Percentiles rank a stretch among this genome's conserved stretches.
These are phyloP conservation scores for Thermochaetoides thermophila DNA, from an alignment of 495 filamentous ascomycete genomes.

Conservation along the genomic window DNA sequence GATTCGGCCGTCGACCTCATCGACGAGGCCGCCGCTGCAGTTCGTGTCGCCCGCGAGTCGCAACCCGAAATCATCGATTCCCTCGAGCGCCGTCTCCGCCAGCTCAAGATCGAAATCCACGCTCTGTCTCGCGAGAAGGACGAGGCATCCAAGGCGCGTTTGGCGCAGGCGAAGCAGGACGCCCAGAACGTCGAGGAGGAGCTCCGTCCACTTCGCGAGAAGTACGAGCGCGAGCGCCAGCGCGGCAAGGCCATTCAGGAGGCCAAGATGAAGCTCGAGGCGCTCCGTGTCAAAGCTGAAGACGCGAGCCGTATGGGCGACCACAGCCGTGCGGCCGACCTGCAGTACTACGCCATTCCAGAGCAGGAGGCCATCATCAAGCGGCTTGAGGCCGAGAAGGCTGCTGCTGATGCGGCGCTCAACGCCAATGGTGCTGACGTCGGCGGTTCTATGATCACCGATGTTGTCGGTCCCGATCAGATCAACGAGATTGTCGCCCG, in stretches of 20 bases:
- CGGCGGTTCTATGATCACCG: slow-evolving; percentile 62
- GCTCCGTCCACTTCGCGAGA: slow-evolving; percentile 77
- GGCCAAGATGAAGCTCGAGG: slow-evolving; percentile 86
- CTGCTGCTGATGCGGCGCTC: slow-evolving; percentile 57
- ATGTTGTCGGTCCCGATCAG: slow-evolving; percentile 90
- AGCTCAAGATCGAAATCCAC: slow-evolving; percentile 92
- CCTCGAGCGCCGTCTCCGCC: slow-evolving; percentile 71
- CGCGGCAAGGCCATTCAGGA: slow-evolving; percentile 86
- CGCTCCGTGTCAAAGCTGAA: slow-evolving; percentile 74
- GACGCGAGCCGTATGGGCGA: slow-evolving; percentile 81
- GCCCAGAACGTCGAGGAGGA: slow-evolving; percentile 87
- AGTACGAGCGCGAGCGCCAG: slow-evolving; percentile 83
- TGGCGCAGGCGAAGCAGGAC: slow-evolving; percentile 71
- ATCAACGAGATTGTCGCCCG: slow-evolving; percentile 97
- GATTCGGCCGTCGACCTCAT: slow-evolving; percentile 94
- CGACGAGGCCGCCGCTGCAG: slow-evolving; percentile 90
- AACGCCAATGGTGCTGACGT: slow-evolving; percentile 42
- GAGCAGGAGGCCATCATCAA: slow-evolving; percentile 72
- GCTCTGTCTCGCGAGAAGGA: slow-evolving; percentile 88
- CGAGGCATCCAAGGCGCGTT: slow-evolving; percentile 69
- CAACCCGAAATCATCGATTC: slow-evolving; percentile 91
- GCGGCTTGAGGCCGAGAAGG: slow-evolving; percentile 66
- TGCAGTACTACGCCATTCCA: slow-evolving; percentile 94
- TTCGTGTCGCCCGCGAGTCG: slow-evolving; percentile 85
- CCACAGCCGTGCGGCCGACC: slow-evolving; percentile 66